Evolutionary conservation across 1,139 yeast species (phyloP), one percentile per base, ranked within the genome.

Genomic region (Zygoascus hellenicus): DNA sequence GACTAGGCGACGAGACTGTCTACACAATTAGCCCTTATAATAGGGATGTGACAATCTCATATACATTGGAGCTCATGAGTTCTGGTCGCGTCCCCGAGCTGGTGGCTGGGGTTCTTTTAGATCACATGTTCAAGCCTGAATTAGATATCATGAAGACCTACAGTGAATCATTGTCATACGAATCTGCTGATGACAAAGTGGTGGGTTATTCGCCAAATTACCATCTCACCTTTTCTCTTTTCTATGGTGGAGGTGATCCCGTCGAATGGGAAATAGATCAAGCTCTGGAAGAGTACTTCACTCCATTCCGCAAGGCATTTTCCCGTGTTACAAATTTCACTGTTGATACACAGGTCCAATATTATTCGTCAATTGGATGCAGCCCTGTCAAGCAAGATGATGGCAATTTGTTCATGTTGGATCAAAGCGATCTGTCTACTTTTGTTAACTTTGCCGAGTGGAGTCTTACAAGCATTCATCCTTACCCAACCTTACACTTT

Each of bases 371-470:
- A 36, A 64, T 77, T 17, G 52, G 58, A 0, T 60, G 65, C 43
- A 65, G 43, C 9, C 48, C 49, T 28, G 51, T 52, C 63, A 42
- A 50, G 30, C 38, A 50, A 41, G 47, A 49, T 45, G 15, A 48
- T 46, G 34, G 53, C 50, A 49, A 48, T 17, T 44, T 54, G 1
- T 53, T 60, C 50, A 39, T 54, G 45, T 57, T 64, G 42, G 51
- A 54, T 11, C 51, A 59, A 45, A 60, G 59, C 35, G 80, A 81
- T 45, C 72, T 85, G 45, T 71, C 88, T 0, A 83, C 86, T 4
- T 83, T 85, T 62, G 79, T 85, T 52, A 84, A 85, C 63, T 80
- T 76, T 58, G 87, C 85, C 7, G 89, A 82, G 55, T 85, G 94
- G 94, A 81, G 82, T 49, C 71, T 85, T 53, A 60, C 70, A n/a